These are phyloP conservation scores for Aspergillus panamensis DNA, from an alignment of 495 filamentous ascomycete genomes.

Conservation along the genomic window DNA sequence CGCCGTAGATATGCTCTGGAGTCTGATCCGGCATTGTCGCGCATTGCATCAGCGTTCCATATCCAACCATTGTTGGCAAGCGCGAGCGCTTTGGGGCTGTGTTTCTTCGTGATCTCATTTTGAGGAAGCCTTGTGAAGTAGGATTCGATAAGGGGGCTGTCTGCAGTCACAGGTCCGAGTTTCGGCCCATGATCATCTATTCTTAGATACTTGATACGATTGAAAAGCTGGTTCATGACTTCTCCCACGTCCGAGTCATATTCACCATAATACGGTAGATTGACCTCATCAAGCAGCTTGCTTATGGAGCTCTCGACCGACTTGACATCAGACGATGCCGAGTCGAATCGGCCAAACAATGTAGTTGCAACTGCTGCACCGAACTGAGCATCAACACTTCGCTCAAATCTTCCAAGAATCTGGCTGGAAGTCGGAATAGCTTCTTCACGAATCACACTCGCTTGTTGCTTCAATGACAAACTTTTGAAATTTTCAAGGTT, in stretches of 20 bases:
- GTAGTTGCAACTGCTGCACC: slow-evolving; percentile 66
- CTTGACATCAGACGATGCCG: slow-evolving; percentile 34
- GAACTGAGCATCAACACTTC: slow-evolving; percentile 61
- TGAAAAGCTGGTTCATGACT: slow-evolving; percentile 86
- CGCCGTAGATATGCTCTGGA: slow-evolving; percentile 88
- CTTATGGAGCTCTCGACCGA: slow-evolving; percentile 47
- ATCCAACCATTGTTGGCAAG: slow-evolving; percentile 98
- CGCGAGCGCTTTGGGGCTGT: slow-evolving; percentile 71
- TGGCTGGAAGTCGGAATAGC: slow-evolving; percentile 65
- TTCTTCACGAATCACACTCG: slow-evolving; percentile 56
- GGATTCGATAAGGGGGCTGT: slow-evolving; percentile 83
- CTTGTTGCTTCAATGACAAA: slow-evolving; percentile 57
- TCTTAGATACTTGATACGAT: slow-evolving; percentile 88
- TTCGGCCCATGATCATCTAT: slow-evolving; percentile 90
- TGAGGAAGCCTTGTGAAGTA: slow-evolving; percentile 91
- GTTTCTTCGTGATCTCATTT: slow-evolving; percentile 73
- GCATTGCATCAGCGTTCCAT: slow-evolving; percentile 91
- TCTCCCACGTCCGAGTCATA: slow-evolving; percentile 80
- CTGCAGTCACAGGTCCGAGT: slow-evolving; percentile 68
- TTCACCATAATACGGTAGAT: slow-evolving; percentile 83
- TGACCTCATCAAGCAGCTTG: slow-evolving; percentile 75
- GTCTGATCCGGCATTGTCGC: slow-evolving; percentile 85
- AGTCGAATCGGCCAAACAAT: slow-evolving; percentile 65
- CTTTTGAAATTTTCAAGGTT: slow-evolving; percentile 38
- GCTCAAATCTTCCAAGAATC: slow-evolving; percentile 73